These are phyloP conservation scores for Rhodotorula toruloides DNA, from an alignment of 768 basidiomycete species.

Conservation along the genomic window DNA sequence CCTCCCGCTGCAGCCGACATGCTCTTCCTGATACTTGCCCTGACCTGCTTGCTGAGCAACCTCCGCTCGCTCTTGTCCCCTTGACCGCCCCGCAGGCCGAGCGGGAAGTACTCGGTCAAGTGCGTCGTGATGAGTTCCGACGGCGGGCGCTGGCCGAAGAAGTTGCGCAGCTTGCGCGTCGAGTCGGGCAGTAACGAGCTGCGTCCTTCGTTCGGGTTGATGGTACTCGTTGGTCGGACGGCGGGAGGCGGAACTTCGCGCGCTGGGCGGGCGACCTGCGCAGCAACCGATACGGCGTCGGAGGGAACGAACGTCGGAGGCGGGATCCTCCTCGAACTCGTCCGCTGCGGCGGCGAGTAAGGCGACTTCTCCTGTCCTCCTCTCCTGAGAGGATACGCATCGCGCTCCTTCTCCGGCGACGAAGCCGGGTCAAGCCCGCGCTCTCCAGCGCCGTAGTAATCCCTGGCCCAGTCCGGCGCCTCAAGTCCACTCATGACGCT, in stretches of 20 bases:
- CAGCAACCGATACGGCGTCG: background rate
- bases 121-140: conserved; percentile 95
- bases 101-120: conserved; percentile 88
- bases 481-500: conserved; percentile 91
- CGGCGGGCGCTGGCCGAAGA: conserved; percentile 96
- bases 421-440: background rate
- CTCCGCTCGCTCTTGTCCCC: conserved; percentile 56
- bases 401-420: too few relatives aligned
- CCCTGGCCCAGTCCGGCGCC: conserved; percentile 33
- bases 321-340: conserved; percentile 38
- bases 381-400: too few relatives aligned
- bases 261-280: background rate
- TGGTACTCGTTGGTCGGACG: background rate
- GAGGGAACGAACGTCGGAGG: conserved; percentile 33
- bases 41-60: conserved; percentile 69
- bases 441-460: conserved; percentile 29
- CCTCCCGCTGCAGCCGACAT: conserved; percentile 26
- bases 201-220: background rate
- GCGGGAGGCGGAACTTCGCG: background rate
- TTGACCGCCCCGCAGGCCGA: conserved; percentile 2
- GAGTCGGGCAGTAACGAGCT: background rate
- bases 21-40: conserved; percentile 69
- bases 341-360: conserved; percentile 5
- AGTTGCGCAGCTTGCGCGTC: conserved; percentile 69
- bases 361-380: too few relatives aligned